Conservation (phyloP, 306 rosid species). For the Mimosa bimucronata region DNA sequence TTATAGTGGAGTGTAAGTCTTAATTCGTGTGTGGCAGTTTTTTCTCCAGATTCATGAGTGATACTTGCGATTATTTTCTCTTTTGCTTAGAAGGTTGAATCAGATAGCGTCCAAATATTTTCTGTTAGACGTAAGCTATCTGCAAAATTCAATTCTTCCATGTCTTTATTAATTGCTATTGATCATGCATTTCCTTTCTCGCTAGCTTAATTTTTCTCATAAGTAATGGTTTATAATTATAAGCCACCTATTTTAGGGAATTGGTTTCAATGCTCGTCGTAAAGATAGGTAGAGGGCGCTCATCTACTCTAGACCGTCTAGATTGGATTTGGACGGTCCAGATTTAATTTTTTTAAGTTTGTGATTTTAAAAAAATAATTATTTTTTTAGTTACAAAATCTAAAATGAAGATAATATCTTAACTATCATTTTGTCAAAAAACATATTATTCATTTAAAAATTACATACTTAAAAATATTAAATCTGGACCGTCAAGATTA, state of each 20-base stretch:
- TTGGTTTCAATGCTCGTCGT: too few species aligned
- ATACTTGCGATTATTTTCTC: not conserved
- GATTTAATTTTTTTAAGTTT: too few species aligned
- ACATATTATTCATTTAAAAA: too few species aligned
- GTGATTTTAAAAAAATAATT: too few species aligned
- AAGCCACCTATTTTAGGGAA: not conserved
- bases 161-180: not conserved
- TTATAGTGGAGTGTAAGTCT: slow-evolving; percentile 45
- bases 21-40: not conserved
- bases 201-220: not conserved
- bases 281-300: too few species aligned
- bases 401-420: too few species aligned
- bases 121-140: not conserved
- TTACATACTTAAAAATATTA: too few species aligned
- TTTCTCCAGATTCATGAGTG: slow-evolving; percentile 24
- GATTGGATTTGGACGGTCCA: too few species aligned
- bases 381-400: too few species aligned
- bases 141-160: not conserved
- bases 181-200: not conserved
- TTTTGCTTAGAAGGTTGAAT: not conserved
- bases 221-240: not conserved
- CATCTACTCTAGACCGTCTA: too few species aligned
- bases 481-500: too few species aligned
- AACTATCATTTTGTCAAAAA: too few species aligned
- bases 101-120: not conserved